Base-by-base conservation (phyloP, 2,329 filamentous ascomycete species). In the Neopestalotiopsis clavispora region DNA sequence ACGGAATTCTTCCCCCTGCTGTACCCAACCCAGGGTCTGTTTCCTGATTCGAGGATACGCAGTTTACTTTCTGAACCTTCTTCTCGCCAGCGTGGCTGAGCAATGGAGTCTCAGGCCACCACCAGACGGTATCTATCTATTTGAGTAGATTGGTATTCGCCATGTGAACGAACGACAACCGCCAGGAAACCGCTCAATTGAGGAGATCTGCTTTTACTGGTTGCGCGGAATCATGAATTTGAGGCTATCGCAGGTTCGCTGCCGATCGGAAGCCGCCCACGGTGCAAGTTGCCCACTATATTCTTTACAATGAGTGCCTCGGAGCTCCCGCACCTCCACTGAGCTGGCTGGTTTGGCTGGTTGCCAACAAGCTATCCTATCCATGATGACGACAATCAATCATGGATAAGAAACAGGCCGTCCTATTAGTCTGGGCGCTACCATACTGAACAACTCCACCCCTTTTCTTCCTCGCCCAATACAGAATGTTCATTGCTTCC, bases 321-420 rank as follows among this genome's bases (percentile, higher is more conserved):
- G 59, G 59, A 62, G 59, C 32, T 62, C 59, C 59, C 59, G 59
- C 59, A 20, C 34, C 59, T 40, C 59, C 59, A 62, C 59, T 20
- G 59, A 62, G 59, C 32, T 34, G 30, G 28, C 32, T 40, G 32
- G 32, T 20, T 34, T 34, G 30, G 28, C 32, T 40, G 14, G 32
- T 20, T 17, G 32, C 28, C 59, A 34, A 17, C 30, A 40, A 30
- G 59, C 13, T 17, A 34, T 38, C 34, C 34, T 59, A 34, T 40
- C 28, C 30, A 62, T 62, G 59, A 62, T 62, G 59, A 62, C 59
- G 59, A 62, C 59, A 62, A 40, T 62, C 59, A 62, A 38, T 40
- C 34, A 62, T 62, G 59, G 59, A 62, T 34, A 34, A 62, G 34
- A 38, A 34, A 20, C 34, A 30, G n/a, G 59, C 28, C 59, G 30